Evolutionary conservation across 371 early-diverging fungal genomes (phyloP), one percentile per base, ranked within the genome.

Genomic region (Thermomucor indicae-seudaticae): DNA sequence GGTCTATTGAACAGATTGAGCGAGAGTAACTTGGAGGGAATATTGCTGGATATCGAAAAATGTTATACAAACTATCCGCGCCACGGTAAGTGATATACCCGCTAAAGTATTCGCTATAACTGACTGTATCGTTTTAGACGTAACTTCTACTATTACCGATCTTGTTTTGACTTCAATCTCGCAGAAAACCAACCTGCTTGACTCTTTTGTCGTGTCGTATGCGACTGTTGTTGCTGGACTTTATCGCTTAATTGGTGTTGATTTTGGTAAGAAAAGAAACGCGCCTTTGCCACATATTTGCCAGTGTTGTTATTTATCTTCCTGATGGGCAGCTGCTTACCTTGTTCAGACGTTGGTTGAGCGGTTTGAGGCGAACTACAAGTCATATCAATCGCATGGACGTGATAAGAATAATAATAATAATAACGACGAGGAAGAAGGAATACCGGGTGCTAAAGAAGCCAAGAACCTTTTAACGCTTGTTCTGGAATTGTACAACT

Each of bases 1-100:
- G 97, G 97, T 54, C 80, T 87, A 49, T 70, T 96, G 12, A 95
- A 95, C 75, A 84, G 80, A 72, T 69, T 95, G 61, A 91, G 88
- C 65, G 96, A 94, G 65, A 80, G 85, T 60, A 95, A 94, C 59
- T 83, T 95, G 38, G 95, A 94, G 56, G 77, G 82, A 17, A 95
- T 93, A 46, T 53, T 95, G 12, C 34, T 74, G 49, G 88, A 88
- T 25, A 78, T 93, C 43, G 94, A 94, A 53, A 84, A 80, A 25
- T 78, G 84, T 31, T 93, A 90, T 60, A 68, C 85, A 45, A 79
- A 80, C 51, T 82, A 91, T 64, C 81, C 88, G 31, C 86, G 96
- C 30, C 89, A 92, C 59, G 88, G 86, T 85, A 76, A 59, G 43
- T 28, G 20, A 8, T 17, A 29, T 17, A 30, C n/a, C 11, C 17